Evolutionary conservation across 108 stramenopile genomes (phyloP), one percentile per base, ranked within the genome.

Genomic region (Nitzschia putrida): DNA sequence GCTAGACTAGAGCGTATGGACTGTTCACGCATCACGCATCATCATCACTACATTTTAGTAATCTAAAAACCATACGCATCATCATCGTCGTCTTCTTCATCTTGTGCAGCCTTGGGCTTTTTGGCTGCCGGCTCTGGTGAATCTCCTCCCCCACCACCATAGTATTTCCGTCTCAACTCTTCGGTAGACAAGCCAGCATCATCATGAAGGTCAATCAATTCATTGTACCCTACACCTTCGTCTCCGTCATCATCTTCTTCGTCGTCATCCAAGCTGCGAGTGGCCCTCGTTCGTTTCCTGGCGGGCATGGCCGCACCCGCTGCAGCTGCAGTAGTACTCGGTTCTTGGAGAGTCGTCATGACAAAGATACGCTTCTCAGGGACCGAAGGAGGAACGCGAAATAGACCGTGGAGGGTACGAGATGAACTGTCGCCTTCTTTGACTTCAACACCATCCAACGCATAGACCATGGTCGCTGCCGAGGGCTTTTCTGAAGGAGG

Each of bases 101-200:
- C 69, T 13, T 45, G 8, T 44, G 16, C 52, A n/a, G 25, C 22
- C 23, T 63, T 63, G 42, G 61, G 44, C 23, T 63, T 63, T 47
- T 63, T 63, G 18, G 18, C 44, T 24, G 43, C 23, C 0, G 44
- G 8, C 22, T 47, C 44, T 2, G 57, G 1, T 2, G 57, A 34
- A 49, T 6, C 47, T 49, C 18, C 24, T 23, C 21, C 42, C 1
- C 43, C 79, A 13, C 68, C 81, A 26, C 85, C 83, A 49, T 84
- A 82, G 66, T 87, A 87, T 21, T 71, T 67, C 40, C 61, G 53
- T 56, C 82, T 71, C 43, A 87, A 50, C 61, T 84, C 81, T 68
- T 87, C 83, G 29, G 83, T 75, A 9, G 83, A 80, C 70, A 87
- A 66, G 23, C 71, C 54, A 4, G 83, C 79, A 72, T 87, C 86